phyloP scores from a whole-genome alignment of 169 alveolate species.

The Plasmodium gallinaceum region DNA sequence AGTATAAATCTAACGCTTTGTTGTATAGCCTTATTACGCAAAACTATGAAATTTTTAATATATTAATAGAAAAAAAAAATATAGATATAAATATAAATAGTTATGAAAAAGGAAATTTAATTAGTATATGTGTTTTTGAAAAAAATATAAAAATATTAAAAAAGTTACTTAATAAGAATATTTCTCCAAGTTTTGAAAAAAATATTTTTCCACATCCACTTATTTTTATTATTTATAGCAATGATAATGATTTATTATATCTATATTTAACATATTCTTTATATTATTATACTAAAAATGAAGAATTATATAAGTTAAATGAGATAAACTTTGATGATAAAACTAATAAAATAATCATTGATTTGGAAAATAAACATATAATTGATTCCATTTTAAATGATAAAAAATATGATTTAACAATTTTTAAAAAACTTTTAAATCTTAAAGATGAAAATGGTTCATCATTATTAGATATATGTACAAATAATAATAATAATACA shows the following conservation, averaged over 20 bases:
- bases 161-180: conserved; percentile 47
- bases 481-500: not conserved
- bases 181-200: conserved; percentile 32
- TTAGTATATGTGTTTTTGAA: conserved; percentile 71
- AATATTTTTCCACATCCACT: conserved; percentile 65
- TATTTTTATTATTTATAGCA: conserved; percentile 31
- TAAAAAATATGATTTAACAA: conserved; percentile 11
- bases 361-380: conserved; percentile 18
- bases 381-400: conserved; percentile 35
- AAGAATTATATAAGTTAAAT: conserved; percentile 31
- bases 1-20: conserved; percentile 34
- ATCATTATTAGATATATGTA: conserved; percentile 15
- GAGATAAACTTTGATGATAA: conserved; percentile 31
- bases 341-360: conserved; percentile 18
- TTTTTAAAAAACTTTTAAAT: conserved; percentile 22
- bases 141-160: conserved; percentile 41
- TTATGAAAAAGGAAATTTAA: conserved; percentile 69
- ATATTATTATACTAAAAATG: conserved; percentile 50
- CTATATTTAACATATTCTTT: conserved; percentile 35
- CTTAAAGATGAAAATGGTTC: conserved; percentile 42
- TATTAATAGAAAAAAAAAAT: conserved; percentile 45
- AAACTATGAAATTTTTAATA: conserved; percentile 46
- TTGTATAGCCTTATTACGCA: conserved; percentile 58
- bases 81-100: conserved; percentile 66
- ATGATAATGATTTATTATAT: conserved; percentile 51